Evolutionary conservation across 768 basidiomycete genomes (phyloP), one percentile per base, ranked within the genome.

Genomic region (Rhizopogon vinicolor): DNA sequence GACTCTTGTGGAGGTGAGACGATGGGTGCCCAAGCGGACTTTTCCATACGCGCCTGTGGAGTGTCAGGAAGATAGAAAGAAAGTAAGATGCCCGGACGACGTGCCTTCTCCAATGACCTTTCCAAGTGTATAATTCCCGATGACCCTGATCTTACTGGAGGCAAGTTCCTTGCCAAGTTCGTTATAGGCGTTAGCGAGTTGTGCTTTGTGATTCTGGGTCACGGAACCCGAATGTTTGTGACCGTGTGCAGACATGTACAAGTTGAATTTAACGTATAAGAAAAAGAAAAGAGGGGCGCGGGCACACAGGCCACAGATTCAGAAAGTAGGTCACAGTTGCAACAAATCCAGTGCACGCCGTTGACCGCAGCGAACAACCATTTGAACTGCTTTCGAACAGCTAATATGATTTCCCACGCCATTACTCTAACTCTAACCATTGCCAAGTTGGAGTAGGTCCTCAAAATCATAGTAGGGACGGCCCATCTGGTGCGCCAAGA

Each of bases 91-190:
- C 13, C 35, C 33, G 14, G 46, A 44, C 28, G 40, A 61, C 82
- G 60, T 64, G 90, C 94, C 95, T 86, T 97, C 95, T 44, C 95
- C 95, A 63, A 97, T 96, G 65, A 91, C 87, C 72, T 87, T 89
- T 50, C 95, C 93, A 8, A 97, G 78, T 25, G 93, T 96, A 66
- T 97, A 97, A 68, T 95, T 95, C 55, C 95, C 94, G 43, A 98
- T 86, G 29, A 97, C 91, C 60, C 89, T 87, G 54, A 98, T 78
- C 75, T 89, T 94, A 59, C 83, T 82, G 25, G 91, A 92, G n/a
- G 89, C 86, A 29, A 98, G 84, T 72, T 97, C 95, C 76, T 89
- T 96, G 62, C 94, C 95, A 6, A 98, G 83, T 78, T 96, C 94
- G 74, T 94, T 94, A 78, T 98, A 98, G 57, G 95, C 95, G 69